Evolutionary conservation across 176 grass and related monocot species (phyloP).

Genomic region (Hordeum vulgare): DNA sequence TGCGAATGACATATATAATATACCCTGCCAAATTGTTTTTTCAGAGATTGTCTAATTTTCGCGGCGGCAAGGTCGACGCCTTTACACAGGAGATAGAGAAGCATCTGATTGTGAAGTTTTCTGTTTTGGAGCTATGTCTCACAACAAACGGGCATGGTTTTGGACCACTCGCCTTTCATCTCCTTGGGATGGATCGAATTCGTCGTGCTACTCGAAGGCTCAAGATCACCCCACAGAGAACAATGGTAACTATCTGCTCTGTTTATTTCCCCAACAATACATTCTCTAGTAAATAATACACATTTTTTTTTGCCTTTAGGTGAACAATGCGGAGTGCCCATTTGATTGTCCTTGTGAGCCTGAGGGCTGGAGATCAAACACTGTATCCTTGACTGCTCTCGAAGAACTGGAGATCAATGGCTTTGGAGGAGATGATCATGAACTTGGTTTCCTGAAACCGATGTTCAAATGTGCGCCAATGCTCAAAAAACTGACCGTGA

Average conservation of each 20-base stretch:
- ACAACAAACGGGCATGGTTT: not conserved
- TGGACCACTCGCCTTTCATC: not conserved
- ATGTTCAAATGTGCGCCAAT: not conserved
- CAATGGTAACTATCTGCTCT: not conserved
- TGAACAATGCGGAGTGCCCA: not conserved
- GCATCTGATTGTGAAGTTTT: not conserved
- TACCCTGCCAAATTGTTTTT: not conserved
- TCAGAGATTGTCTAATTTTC: not conserved
- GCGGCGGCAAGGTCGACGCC: not conserved
- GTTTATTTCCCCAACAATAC: too few relatives aligned
- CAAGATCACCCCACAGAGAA: not conserved
- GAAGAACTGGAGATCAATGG: not conserved
- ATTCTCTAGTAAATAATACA: too few relatives aligned
- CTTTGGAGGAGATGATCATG: not conserved
- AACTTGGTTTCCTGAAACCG: not conserved
- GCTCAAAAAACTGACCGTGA: not conserved
- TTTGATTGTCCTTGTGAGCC: not conserved
- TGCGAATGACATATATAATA: not conserved
- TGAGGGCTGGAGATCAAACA: not conserved
- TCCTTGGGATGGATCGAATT: not conserved
- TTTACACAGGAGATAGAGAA: not conserved
- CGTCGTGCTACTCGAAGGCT: not conserved
- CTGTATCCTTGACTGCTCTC: not conserved
- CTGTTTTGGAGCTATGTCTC: not conserved
- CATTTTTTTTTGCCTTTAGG: too few relatives aligned